Evolutionary conservation across 1,139 yeast genomes (phyloP).

Genomic region (Kluyveromyces marxianus): DNA sequence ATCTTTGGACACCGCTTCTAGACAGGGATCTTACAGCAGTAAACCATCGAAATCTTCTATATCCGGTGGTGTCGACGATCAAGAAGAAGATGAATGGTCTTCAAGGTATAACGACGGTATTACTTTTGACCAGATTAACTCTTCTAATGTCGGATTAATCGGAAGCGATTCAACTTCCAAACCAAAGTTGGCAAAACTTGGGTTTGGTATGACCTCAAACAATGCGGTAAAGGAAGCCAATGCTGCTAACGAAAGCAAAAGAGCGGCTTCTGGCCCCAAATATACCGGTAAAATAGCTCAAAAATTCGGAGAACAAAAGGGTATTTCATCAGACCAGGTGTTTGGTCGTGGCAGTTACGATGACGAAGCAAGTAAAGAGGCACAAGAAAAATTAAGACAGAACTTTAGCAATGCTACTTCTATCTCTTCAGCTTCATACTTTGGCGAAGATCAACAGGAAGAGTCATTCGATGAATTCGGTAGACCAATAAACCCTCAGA

Average conservation of each 20-base stretch:
- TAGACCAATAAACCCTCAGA: conserved; percentile 20
- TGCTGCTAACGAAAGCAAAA: conserved; percentile 35
- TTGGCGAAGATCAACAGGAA: conserved; percentile 68
- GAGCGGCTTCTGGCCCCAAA: conserved; percentile 36
- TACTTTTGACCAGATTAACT: conserved; percentile 10
- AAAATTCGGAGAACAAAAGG: conserved; percentile 85
- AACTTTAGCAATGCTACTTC: conserved; percentile 79
- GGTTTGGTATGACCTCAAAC: conserved; percentile 73
- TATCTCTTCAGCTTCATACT: conserved; percentile 86
- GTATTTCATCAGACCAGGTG: conserved; percentile 89
- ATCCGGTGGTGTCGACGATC: neutral
- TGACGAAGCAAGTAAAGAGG: conserved; percentile 71
- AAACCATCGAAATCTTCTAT: neutral
- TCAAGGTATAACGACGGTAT: conserved; percentile 10
- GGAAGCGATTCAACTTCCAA: conserved; percentile 47
- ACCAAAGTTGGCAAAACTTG: conserved; percentile 68
- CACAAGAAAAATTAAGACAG: conserved; percentile 64
- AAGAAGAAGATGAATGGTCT: conserved; percentile 9
- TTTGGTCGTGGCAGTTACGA: conserved; percentile 87
- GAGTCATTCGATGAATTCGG: conserved; percentile 31
- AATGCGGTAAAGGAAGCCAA: conserved; percentile 38
- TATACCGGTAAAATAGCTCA: conserved; percentile 65
- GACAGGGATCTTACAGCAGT: conserved; percentile 1
- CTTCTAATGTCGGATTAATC: conserved; percentile 8
- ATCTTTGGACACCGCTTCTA: conserved; percentile 8